Percentiles rank a stretch among this genome's conserved stretches.
Conservation (phyloP, 2,329 filamentous ascomycete species). For the Chrysoporthe puriensis region DNA sequence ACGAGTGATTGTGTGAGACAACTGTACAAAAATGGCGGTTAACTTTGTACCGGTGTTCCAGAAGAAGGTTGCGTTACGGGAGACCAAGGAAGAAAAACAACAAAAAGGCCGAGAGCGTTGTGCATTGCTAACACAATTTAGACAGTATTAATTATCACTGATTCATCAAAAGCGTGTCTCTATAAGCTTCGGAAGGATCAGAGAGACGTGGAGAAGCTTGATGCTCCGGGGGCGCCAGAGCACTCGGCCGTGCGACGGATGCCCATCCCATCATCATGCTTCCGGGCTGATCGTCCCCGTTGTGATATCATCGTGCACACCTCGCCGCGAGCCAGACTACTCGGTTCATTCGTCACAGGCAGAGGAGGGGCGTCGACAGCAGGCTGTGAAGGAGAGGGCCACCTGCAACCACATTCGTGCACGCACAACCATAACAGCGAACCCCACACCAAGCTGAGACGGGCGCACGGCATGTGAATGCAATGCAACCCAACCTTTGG, state of each 20-base stretch:
- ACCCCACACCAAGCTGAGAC: background rate
- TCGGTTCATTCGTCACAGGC: background rate
- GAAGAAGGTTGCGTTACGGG: background rate
- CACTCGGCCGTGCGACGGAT: background rate
- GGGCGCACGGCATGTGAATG: conserved; percentile 16
- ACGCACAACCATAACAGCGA: background rate
- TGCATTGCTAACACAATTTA: background rate
- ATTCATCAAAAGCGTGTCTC: background rate
- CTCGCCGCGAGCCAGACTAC: background rate
- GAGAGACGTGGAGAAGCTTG: background rate
- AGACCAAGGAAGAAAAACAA: background rate
- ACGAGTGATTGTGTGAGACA: background rate
- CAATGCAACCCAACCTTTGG: conserved; percentile 12
- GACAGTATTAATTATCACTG: background rate
- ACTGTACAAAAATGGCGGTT: background rate
- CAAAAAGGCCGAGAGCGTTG: background rate
- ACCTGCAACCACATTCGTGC: background rate
- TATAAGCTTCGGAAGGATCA: background rate
- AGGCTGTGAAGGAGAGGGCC: background rate
- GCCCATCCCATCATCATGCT: background rate
- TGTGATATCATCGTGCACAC: background rate
- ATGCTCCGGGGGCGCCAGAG: background rate
- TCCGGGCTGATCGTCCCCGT: no score
- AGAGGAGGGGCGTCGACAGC: background rate
- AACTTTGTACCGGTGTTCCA: background rate